These are phyloP conservation scores for Meredithiella fracta DNA, from an alignment of 2,329 filamentous ascomycete species.

Conservation along the genomic window DNA sequence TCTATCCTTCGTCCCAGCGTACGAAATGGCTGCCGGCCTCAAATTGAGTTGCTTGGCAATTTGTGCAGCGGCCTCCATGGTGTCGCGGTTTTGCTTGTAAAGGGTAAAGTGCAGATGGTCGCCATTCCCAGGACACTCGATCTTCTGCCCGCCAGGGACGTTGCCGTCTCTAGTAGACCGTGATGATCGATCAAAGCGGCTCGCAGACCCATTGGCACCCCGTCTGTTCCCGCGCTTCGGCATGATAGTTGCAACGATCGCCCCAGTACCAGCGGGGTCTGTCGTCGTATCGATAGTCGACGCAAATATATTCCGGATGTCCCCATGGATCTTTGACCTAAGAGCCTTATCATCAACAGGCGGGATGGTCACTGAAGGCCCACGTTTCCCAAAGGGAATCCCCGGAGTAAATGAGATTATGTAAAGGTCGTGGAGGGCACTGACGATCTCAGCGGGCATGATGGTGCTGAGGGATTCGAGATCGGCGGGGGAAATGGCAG, in stretches of 20 bases:
- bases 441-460: conserved; percentile 24
- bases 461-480: conserved; percentile 24
- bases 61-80: conserved; percentile 74
- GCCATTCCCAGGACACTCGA: conserved; percentile 28
- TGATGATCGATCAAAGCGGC: conserved; percentile 9
- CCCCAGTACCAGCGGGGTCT: conserved; percentile 25
- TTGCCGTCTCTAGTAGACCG: conserved; percentile 3
- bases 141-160: background rate
- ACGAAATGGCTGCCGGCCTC: conserved; percentile 56
- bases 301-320: conserved; percentile 65
- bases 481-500: conserved; percentile 20
- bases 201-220: conserved; percentile 10
- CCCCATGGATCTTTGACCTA: conserved; percentile 35
- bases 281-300: conserved; percentile 64
- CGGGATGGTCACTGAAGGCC: conserved; percentile 24
- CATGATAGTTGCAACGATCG: conserved; percentile 51
- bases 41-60: conserved; percentile 58
- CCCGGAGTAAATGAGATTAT: conserved; percentile 21
- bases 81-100: conserved; percentile 95
- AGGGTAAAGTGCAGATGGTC: conserved; percentile 81
- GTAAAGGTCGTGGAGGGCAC: conserved; percentile 28
- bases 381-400: conserved; percentile 18
- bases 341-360: conserved; percentile 28
- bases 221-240: conserved; percentile 23
- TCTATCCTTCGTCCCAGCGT: conserved; percentile 79